Base-by-base conservation (phyloP, 1,284 basidiomycete genomes). In the Trichosporon inkin region DNA sequence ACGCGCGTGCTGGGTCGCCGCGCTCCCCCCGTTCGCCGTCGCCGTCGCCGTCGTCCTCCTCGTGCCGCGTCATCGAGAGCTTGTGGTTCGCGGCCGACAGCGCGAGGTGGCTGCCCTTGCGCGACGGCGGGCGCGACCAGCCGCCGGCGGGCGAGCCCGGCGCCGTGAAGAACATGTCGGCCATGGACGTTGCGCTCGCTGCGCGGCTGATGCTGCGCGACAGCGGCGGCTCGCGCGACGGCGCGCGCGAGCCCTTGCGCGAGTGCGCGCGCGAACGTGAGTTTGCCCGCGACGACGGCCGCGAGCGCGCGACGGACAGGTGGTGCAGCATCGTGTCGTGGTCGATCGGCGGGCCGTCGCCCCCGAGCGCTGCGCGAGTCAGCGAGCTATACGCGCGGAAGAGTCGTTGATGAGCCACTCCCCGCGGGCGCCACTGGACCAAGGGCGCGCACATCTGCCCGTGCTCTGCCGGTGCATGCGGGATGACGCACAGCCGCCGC, bases 121-220 rank as follows among this genome's bases (percentile, higher is more conserved):
- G 24, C 57, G 57, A 49, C 57, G 68, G 2, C 39, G 52, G 7
- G 55, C 53, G 19, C 32, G 61, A 35, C 28, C 54, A 19, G 35
- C 40, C 24, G 20, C 38, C 38, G 55, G 58, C n/a, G 2, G 73
- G 73, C 0, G 69, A 70, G 20, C 69, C 69, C 3, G 65, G 67
- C 0, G 75, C 74, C 10, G 75, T 71, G 61, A 73, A 73, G 64
- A 67, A 78, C 13, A 78, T 57, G 56, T 78, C 76, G n/a, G 76
- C 76, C 38, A 75, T 76, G n/a, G 74, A 74, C 6, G 65, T 35
- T 52, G 55, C 61, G 3, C 67, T 70, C 20, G 71, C 28, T 1
- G 37, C 37, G 2, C 28, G 36, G 36, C 53, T 44, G 10, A 6
- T 16, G 57, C 37, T n/a, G 37, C 55, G 24, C 41, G 60, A 41